These are phyloP conservation scores for Botrytis hyacinthi DNA, from an alignment of 2,329 filamentous ascomycete species.

Conservation along the genomic window DNA sequence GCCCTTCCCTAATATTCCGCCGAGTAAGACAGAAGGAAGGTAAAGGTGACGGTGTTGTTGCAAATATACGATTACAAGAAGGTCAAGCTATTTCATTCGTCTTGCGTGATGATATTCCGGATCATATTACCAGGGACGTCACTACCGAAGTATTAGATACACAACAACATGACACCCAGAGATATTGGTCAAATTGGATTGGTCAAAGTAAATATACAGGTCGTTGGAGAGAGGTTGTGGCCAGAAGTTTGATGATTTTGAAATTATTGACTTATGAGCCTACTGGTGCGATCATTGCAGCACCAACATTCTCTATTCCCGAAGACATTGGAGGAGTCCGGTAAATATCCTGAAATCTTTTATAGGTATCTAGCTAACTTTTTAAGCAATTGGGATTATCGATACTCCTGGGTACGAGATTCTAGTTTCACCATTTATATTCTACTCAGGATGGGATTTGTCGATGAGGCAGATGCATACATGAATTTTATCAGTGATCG, in stretches of 20 bases:
- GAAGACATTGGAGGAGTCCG: constrained; percentile 67
- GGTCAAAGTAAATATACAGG: constrained; percentile 68
- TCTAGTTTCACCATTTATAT: constrained; percentile 77
- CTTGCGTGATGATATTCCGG: constrained; percentile 58
- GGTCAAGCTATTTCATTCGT: constrained; percentile 70
- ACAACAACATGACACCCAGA: constrained; percentile 67
- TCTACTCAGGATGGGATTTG: constrained; percentile 72
- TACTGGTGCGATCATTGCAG: constrained; percentile 73
- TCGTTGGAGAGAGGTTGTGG: constrained; percentile 69
- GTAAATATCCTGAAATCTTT: constrained; percentile 34
- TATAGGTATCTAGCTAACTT: constrained; percentile 11
- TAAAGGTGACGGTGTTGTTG: constrained; percentile 61
- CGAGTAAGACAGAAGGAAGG: constrained; percentile 52
- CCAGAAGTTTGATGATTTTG: constrained; percentile 68
- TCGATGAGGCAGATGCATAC: constrained; percentile 72
- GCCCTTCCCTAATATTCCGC: constrained; percentile 54
- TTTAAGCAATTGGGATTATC: constrained; percentile 64
- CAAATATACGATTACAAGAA: constrained; percentile 58
- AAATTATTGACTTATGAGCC: constrained; percentile 78
- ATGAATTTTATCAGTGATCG: constrained; percentile 75
- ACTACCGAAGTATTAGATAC: constrained; percentile 56
- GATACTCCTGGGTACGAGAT: constrained; percentile 77
- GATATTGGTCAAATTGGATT: constrained; percentile 74
- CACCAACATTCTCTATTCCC: constrained; percentile 74
- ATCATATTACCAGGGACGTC: constrained; percentile 57